Percentiles rank a stretch among this genome's conserved stretches.
These are phyloP conservation scores for Globisporangium cylindrosporum DNA, from an alignment of 352 stramenopile species.

Conservation along the genomic window DNA sequence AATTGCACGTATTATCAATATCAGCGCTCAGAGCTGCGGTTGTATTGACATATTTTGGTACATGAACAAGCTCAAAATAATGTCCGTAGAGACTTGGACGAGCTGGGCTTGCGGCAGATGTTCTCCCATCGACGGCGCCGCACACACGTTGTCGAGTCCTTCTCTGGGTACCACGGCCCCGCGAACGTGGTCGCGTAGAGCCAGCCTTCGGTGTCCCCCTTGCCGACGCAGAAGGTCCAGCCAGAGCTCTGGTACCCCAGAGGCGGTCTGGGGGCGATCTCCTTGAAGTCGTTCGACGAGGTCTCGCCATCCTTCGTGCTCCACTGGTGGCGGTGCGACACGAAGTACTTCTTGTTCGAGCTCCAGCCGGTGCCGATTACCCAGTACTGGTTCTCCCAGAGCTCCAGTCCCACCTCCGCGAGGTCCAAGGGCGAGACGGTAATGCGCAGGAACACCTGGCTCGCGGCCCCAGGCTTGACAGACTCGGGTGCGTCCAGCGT, in stretches of 20 bases:
- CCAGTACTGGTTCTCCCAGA: constrained; percentile 44
- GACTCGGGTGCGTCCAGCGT: constrained; percentile 17
- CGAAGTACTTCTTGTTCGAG: constrained; percentile 12
- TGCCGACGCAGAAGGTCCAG: constrained; percentile 31
- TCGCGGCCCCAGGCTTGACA: constrained; percentile 14
- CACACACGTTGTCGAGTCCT: constrained; percentile 19
- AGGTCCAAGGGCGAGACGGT: constrained; percentile 19
- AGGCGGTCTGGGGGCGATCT: constrained; percentile 22
- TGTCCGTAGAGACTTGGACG: not conserved
- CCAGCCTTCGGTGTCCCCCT: constrained; percentile 38
- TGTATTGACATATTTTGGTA: too few relatives aligned
- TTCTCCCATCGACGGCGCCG: constrained; percentile 29
- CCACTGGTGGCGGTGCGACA: constrained; percentile 20
- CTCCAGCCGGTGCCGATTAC: constrained; percentile 25
- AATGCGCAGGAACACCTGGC: constrained; percentile 24
- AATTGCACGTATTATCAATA: not conserved
- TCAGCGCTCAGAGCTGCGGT: too few relatives aligned
- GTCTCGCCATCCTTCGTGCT: constrained; percentile 24
- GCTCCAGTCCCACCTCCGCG: constrained; percentile 22
- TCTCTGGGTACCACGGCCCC: constrained; percentile 33
- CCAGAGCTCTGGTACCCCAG: constrained; percentile 17
- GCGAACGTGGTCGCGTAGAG: constrained; percentile 32
- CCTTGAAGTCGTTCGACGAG: constrained; percentile 24
- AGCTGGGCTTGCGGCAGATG: constrained; percentile 8
- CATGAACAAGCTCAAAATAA: not conserved